Percentiles rank a stretch among this genome's conserved stretches.
These are phyloP conservation scores for Metarhizium guizhouense DNA, from an alignment of 2,329 filamentous ascomycete genomes.

Conservation along the genomic window DNA sequence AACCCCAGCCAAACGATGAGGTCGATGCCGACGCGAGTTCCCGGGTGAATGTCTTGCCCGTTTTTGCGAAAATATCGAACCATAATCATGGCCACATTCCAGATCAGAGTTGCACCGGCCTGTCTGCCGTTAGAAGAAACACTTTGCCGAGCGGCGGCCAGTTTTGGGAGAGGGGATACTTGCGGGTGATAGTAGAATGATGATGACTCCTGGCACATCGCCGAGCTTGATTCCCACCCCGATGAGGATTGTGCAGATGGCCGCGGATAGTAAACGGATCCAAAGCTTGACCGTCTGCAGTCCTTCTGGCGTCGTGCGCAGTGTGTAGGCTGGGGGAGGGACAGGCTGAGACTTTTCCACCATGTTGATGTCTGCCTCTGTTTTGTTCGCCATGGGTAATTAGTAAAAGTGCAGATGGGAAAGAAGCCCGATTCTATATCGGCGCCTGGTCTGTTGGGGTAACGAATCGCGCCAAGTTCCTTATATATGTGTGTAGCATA, in stretches of 20 bases:
- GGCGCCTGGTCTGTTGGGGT: too few species aligned
- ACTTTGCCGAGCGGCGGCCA: not conserved
- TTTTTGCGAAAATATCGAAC: not conserved
- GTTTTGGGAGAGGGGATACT: not conserved
- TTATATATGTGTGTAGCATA: too few species aligned
- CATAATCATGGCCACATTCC: not conserved
- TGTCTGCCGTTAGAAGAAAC: not conserved
- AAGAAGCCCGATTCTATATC: too few species aligned
- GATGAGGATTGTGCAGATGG: not conserved
- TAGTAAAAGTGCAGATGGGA: too few species aligned
- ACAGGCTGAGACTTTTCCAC: not conserved
- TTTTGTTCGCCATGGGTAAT: too few species aligned
- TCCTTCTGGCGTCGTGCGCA: not conserved
- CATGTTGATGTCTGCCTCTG: not conserved
- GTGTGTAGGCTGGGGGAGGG: not conserved
- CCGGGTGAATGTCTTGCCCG: not conserved
- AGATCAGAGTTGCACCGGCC: not conserved
- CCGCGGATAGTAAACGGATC: not conserved
- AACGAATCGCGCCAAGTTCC: too few species aligned
- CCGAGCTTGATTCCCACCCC: not conserved
- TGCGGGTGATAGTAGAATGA: not conserved
- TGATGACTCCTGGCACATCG: not conserved
- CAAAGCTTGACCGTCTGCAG: not conserved
- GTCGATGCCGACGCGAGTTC: constrained; percentile 2
- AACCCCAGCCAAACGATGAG: constrained; percentile 3